Conservation (phyloP, 2,329 filamentous ascomycete species). For the Pseudogymnoascus sp. region DNA sequence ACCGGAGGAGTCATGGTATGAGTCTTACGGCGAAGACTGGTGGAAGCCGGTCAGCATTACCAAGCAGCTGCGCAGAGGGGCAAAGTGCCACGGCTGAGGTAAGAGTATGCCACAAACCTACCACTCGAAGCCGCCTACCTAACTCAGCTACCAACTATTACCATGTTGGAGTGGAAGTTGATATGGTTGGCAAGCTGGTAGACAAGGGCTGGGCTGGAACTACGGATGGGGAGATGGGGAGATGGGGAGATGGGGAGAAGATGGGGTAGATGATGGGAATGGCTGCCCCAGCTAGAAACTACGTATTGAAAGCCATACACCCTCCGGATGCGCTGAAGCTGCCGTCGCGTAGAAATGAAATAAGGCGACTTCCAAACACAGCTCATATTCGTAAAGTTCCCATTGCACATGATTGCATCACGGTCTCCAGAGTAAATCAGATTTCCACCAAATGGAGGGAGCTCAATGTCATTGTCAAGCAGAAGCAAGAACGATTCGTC, state of each 20-base stretch:
- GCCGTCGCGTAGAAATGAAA: background rate
- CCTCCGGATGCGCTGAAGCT: background rate
- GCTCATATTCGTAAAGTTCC: background rate
- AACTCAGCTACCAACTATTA: background rate
- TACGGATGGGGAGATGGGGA: background rate
- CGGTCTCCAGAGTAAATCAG: background rate
- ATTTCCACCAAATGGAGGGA: background rate
- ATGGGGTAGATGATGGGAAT: background rate
- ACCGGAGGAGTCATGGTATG: background rate
- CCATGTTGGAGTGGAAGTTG: background rate
- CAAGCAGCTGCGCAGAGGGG: background rate
- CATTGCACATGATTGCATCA: background rate
- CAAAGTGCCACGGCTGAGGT: background rate
- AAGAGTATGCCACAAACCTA: background rate
- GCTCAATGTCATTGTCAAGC: constrained; percentile 13
- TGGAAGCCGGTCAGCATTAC: background rate
- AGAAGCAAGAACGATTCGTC: constrained; percentile 20
- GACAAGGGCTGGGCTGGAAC: background rate
- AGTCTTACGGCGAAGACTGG: background rate
- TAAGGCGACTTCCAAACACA: background rate
- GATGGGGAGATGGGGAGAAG: no score
- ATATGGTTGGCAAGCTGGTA: background rate
- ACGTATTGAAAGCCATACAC: background rate
- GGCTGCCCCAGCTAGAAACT: background rate
- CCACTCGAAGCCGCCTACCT: background rate